Percentiles rank a stretch among this genome's conserved stretches.
These are phyloP conservation scores for Bipolaris cookei DNA, from an alignment of 2,329 filamentous ascomycete genomes.

Conservation along the genomic window DNA sequence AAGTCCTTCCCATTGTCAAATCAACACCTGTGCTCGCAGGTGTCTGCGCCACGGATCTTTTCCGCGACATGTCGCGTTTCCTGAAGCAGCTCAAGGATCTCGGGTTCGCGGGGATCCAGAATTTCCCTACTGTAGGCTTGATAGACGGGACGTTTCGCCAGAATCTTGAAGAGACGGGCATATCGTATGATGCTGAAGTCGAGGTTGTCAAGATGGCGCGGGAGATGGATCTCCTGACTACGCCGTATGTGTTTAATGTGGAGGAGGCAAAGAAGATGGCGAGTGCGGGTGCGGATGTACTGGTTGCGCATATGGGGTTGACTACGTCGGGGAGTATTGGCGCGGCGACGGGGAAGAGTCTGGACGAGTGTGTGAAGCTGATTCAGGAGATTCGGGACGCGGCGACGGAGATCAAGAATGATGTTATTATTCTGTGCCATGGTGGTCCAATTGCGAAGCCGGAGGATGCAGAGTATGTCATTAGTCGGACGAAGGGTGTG, in stretches of 20 bases:
- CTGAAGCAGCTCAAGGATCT: conserved; percentile 65
- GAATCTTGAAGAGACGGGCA: conserved; percentile 74
- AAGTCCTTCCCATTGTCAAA: conserved; percentile 70
- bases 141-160: conserved; percentile 71
- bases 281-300: conserved; percentile 67
- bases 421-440: conserved; percentile 72
- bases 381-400: conserved; percentile 70
- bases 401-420: conserved; percentile 60
- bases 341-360: conserved; percentile 63
- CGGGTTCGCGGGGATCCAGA: conserved; percentile 73
- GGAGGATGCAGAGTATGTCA: conserved; percentile 67
- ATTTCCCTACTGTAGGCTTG: conserved; percentile 75
- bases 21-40: conserved; percentile 72
- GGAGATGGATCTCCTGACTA: conserved; percentile 67
- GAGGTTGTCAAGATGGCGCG: conserved; percentile 68
- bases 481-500: conserved; percentile 66
- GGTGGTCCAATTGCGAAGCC: conserved; percentile 71
- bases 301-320: conserved; percentile 73
- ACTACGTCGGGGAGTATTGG: conserved; percentile 71
- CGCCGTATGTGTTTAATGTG: conserved; percentile 71
- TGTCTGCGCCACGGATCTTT: conserved; percentile 74
- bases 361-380: conserved; percentile 68
- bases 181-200: conserved; percentile 71
- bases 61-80: conserved; percentile 67
- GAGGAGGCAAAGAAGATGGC: conserved; percentile 69